Evolutionary conservation across 768 basidiomycete species (phyloP).

Genomic region (Lactarius quietus): DNA sequence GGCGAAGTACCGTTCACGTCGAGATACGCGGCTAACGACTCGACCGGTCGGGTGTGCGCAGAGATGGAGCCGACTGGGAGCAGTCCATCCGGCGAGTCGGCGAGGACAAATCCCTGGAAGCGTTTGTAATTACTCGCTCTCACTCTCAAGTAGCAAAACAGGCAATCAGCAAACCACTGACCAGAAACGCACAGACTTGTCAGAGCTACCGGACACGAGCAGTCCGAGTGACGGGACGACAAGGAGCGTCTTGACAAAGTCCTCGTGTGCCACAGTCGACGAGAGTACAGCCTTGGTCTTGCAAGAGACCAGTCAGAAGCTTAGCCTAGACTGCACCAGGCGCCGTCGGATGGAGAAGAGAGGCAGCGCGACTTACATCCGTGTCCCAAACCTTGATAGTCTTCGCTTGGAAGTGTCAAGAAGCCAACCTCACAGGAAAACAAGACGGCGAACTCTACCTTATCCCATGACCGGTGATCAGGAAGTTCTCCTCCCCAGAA

Average conservation of each 20-base stretch:
- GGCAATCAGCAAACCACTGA: slow-evolving; percentile 35
- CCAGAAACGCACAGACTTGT: slow-evolving; percentile 88
- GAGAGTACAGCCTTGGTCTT: slow-evolving; percentile 72
- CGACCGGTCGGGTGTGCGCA: slow-evolving; percentile 85
- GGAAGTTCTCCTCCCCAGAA: slow-evolving; percentile 43
- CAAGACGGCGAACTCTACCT: slow-evolving; percentile 37
- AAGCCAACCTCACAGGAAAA: neutral
- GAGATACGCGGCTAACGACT: slow-evolving; percentile 60
- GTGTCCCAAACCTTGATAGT: slow-evolving; percentile 86
- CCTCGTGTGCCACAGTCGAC: slow-evolving; percentile 73
- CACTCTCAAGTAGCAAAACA: neutral
- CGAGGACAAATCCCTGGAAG: slow-evolving; percentile 60
- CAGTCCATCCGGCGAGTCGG: slow-evolving; percentile 41
- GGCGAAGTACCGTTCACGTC: slow-evolving; percentile 30
- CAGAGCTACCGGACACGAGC: slow-evolving; percentile 84
- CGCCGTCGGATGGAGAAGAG: too few species aligned
- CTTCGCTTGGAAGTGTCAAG: slow-evolving; percentile 39
- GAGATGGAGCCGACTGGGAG: slow-evolving; percentile 64
- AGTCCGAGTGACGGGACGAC: slow-evolving; percentile 63
- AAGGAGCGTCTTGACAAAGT: slow-evolving; percentile 86
- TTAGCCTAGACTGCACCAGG: slow-evolving; percentile 14
- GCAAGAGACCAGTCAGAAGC: slow-evolving; percentile 3
- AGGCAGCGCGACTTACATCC: slow-evolving; percentile 44
- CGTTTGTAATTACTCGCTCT: neutral
- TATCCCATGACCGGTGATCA: slow-evolving; percentile 98